Evolutionary conservation across 169 alveolate genomes (phyloP).

Genomic region (Plasmodium berghei): DNA sequence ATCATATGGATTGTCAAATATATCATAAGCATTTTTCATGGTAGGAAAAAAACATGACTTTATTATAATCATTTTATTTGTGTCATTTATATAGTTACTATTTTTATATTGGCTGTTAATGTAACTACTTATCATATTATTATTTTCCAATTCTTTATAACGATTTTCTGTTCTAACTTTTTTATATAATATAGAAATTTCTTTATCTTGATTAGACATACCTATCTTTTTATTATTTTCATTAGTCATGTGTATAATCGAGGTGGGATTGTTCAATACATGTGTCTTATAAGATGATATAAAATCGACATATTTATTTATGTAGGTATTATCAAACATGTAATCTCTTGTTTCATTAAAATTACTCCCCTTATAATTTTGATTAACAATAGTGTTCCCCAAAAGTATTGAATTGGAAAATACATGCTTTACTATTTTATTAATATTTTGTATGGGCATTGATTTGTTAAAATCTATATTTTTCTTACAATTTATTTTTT

Average conservation of each 20-base stretch:
- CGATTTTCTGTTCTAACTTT: constrained; percentile 4
- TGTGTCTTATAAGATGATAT: not conserved
- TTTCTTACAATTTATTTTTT: not conserved
- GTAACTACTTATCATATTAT: not conserved
- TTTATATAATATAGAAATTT: constrained; percentile 7
- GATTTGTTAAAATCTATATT: not conserved
- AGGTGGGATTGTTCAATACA: not conserved
- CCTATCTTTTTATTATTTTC: constrained; percentile 5
- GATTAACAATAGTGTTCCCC: too few relatives aligned
- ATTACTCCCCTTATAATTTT: not conserved
- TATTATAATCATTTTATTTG: too few relatives aligned
- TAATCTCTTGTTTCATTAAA: not conserved
- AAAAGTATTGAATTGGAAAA: not conserved
- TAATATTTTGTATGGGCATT: not conserved
- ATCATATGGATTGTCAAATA: not conserved
- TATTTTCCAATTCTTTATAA: constrained; percentile 10
- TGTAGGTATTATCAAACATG: not conserved
- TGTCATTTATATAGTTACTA: too few relatives aligned
- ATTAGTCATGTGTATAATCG: not conserved
- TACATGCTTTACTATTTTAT: not conserved
- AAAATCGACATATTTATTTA: not conserved
- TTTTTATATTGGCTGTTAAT: not conserved
- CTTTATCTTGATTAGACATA: not conserved
- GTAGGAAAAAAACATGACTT: not conserved
- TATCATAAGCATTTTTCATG: not conserved